A percentile compares a stretch with the other conserved stretches of the same genome.
These are phyloP conservation scores for Penicillium lividum DNA, from an alignment of 495 filamentous ascomycete genomes.

Conservation along the genomic window DNA sequence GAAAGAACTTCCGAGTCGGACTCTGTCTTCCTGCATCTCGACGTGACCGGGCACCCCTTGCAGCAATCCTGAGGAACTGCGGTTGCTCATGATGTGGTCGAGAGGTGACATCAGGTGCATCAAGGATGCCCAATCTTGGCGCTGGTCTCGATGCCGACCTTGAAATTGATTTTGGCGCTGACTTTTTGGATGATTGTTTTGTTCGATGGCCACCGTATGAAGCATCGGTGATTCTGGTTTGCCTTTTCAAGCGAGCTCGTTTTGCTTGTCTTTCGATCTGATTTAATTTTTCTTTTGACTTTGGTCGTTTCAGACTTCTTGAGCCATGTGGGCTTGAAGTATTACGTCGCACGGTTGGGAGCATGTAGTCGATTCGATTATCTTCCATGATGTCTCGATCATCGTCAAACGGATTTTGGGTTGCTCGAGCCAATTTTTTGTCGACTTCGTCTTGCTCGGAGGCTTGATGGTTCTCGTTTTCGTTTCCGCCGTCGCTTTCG, in stretches of 20 bases:
- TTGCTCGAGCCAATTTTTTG: constrained; percentile 7
- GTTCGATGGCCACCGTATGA: constrained; percentile 32
- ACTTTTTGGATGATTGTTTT: constrained; percentile 12
- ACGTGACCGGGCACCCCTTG: constrained; percentile 63
- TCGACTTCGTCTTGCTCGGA: constrained; percentile 8
- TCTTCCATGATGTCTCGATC: constrained; percentile 54
- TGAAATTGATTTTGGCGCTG: not conserved
- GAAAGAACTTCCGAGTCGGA: constrained; percentile 72
- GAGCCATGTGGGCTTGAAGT: constrained; percentile 20
- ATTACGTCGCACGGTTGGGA: constrained; percentile 37
- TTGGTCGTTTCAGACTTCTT: constrained; percentile 46
- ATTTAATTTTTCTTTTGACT: constrained; percentile 14
- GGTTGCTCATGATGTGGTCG: constrained; percentile 48
- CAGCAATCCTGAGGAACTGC: constrained; percentile 76
- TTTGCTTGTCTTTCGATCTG: constrained; percentile 25
- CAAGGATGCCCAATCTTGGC: constrained; percentile 62
- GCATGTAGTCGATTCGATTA: constrained; percentile 60
- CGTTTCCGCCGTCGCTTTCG: constrained; percentile 50
- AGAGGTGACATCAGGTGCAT: constrained; percentile 56
- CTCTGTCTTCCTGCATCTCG: constrained; percentile 68
- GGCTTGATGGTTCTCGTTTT: not conserved
- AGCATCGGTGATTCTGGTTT: constrained; percentile 36
- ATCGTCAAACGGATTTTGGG: not conserved
- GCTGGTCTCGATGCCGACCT: constrained; percentile 12
- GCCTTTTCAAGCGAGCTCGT: constrained; percentile 31